Base-by-base conservation (phyloP, 1,284 basidiomycete genomes). In the Lentinula novae-zelandiae region DNA sequence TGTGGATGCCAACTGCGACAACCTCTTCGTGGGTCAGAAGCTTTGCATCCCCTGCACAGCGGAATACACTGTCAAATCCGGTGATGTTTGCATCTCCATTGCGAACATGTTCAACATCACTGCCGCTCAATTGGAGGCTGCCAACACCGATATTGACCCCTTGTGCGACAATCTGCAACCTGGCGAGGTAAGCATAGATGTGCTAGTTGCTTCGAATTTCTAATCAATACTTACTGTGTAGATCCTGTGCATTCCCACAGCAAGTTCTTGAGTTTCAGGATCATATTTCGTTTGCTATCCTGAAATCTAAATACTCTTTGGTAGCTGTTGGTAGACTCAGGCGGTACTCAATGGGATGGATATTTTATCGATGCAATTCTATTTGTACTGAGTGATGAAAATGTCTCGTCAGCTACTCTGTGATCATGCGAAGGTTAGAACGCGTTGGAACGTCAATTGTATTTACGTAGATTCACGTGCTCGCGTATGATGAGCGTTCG, bases 61-160 rank as follows among this genome's bases (percentile, higher is more conserved):
- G 17, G 10, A 50, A 13, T 58, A 58, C 48, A 49, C 46, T 12
- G 56, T 58, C 48, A 36, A 50, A 20, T 34, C 56, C 8, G 56
- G 49, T 12, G 56, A 58, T 33, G 34, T 39, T 20, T 49, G 49
- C 56, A 51, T 50, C 10, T 50, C 46, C n/a, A 58, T 58, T 13
- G 56, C 46, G 15, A 39, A 38, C 17, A 33, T 50, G 38, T 58
- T 51, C 48, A 39, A 39, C 34, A 58, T 58, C n/a, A 58, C 56
- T 27, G 48, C 38, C 27, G 48, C 56, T 20, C 46, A 58, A 33
- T 33, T 58, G 33, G 46, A 58, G 36, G 56, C 56, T 58, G 56
- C 56, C 31, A 58, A 58, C 44, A n/a, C 17, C 13, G 49, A 58
- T 10, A 51, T 58, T 8, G 48, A 58, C 20, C 40, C 54, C 20